Evolutionary conservation across 176 grass and related monocot genomes (phyloP), one percentile per base, ranked within the genome.

Genomic region (Leersia perrieri): DNA sequence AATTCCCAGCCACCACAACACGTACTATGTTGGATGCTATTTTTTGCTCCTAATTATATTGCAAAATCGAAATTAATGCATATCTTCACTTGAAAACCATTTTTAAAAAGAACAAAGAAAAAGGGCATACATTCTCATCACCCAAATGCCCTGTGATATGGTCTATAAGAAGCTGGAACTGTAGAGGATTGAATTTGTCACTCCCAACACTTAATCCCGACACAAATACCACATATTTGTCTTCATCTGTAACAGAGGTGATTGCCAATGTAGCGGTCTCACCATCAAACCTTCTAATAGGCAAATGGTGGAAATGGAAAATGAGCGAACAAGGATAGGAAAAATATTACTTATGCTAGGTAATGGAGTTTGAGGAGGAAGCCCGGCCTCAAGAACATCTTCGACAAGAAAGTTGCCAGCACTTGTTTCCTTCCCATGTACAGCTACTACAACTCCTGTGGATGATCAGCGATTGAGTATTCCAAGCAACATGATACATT

Each of bases 111-210:
- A 23, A 86, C 42, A 30, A 68, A 89, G 39, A 85, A 27, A 88
- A 86, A 20, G 22, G n/a, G 23, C 87, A 64, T 88, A 99, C 96
- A 91, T 93, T 95, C 31, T 95, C 93, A 90, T 99, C 96, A 67
- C 96, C 96, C 87, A 95, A 80, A 87, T 99, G 92, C 18, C 96
- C 90, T 4, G 96, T 90, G 72, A 99, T 89, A 90, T 99, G 96
- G 85, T 99, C 96, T 40, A 99, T 86, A 60, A 95, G 91, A 87
- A 99, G 96, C 79, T 99, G 96, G 84, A 99, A 95, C 61, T 99
- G 90, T 34, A 95, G 92, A 91, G 96, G 92, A 93, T 99, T 93
- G 76, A 99, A 99, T 86, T 33, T 79, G 58, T 44, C 34, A 36
- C 71, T 88, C 61, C 96, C 92, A 11, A 99, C 75, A 89, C 76